Conservation (phyloP, 441 rosid species). For the Eutrema salsugineum region DNA sequence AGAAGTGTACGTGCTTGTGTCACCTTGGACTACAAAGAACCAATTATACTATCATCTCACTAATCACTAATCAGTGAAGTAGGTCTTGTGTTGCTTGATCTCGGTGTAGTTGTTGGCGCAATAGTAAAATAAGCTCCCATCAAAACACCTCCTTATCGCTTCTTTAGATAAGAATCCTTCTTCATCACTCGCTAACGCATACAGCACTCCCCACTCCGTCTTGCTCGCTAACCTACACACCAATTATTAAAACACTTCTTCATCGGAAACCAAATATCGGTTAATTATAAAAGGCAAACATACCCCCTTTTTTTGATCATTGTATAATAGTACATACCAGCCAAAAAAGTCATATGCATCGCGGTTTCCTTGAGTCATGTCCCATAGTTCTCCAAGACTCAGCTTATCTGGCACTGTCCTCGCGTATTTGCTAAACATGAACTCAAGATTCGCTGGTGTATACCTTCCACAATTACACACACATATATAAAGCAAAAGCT, state of each 20-base stretch:
- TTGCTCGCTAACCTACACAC: slow-evolving; percentile 35
- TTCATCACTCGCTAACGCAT: slow-evolving; percentile 35
- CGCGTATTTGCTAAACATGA: slow-evolving; percentile 37
- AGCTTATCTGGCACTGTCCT: slow-evolving; percentile 29
- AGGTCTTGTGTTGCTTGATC: background rate
- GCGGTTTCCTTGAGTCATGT: slow-evolving; percentile 37
- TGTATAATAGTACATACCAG: slow-evolving; percentile 16
- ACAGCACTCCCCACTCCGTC: slow-evolving; percentile 36
- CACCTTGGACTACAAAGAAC: background rate
- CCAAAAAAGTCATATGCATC: slow-evolving; percentile 33
- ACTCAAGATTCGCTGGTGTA: slow-evolving; percentile 32
- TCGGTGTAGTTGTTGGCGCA: slow-evolving; percentile 29
- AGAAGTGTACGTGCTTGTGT: background rate
- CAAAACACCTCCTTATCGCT: slow-evolving; percentile 42
- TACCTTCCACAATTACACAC: slow-evolving; percentile 33
- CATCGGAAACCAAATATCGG: background rate
- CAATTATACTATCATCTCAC: too few relatives aligned
- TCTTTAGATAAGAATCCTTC: slow-evolving; percentile 39
- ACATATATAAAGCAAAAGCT: too few relatives aligned
- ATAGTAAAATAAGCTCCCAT: slow-evolving; percentile 41
- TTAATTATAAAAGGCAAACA: background rate
- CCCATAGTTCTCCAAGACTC: slow-evolving; percentile 33
- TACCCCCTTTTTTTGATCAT: background rate
- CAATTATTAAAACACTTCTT: background rate
- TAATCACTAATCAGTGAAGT: slow-evolving; percentile 16